Conservation (phyloP, 179 eudicot genomes). For the Silene coronaria region DNA sequence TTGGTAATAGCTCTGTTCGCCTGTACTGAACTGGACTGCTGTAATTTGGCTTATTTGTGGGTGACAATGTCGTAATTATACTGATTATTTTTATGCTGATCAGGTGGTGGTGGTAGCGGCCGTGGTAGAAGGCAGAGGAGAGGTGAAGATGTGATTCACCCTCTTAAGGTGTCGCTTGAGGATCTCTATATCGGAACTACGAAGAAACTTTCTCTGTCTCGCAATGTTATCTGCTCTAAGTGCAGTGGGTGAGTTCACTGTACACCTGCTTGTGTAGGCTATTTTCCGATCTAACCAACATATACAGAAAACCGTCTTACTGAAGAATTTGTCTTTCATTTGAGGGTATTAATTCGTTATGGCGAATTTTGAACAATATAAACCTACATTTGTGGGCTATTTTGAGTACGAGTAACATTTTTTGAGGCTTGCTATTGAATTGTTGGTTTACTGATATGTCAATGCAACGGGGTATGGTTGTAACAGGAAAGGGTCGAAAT, state of each 20-base stretch:
- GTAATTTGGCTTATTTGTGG: neutral
- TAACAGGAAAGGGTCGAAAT: conserved; percentile 57
- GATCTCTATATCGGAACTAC: conserved; percentile 37
- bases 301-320: no score
- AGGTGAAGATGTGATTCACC: conserved; percentile 39
- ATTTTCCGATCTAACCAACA: no score
- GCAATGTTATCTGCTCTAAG: conserved; percentile 42
- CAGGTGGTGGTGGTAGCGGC: conserved; percentile 32
- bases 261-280: neutral
- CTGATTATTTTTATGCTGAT: neutral
- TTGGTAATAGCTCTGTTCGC: conserved; percentile 18
- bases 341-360: no score
- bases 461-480: neutral
- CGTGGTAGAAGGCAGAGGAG: conserved; percentile 38
- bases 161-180: conserved; percentile 36
- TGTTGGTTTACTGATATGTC: neutral
- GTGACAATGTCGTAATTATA: neutral
- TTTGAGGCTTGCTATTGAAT: no score
- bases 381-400: no score
- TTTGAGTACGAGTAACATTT: no score
- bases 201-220: conserved; percentile 38
- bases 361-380: no score
- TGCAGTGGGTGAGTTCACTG: conserved; percentile 36
- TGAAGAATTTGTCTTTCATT: no score
- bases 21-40: no score